A percentile compares a stretch with the other conserved stretches of the same genome.
phyloP scores from a whole-genome alignment of 1,139 yeast species.

The Sugiyamaella sp. region DNA sequence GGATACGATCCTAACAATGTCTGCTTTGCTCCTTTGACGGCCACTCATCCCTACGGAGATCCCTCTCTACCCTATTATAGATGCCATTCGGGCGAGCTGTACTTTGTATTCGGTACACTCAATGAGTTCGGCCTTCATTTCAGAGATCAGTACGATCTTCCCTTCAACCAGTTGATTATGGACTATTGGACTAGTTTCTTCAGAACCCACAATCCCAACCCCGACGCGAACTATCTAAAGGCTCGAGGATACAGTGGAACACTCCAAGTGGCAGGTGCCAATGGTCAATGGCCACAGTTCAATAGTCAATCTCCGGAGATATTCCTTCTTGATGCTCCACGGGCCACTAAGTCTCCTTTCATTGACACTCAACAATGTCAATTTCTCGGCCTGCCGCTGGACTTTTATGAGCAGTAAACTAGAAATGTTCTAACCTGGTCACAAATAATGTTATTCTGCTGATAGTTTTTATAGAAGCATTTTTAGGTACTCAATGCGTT shows the following conservation, averaged over 20 bases:
- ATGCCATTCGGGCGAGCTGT: slow-evolving; percentile 12
- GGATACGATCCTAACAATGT: slow-evolving; percentile 16
- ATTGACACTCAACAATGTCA: slow-evolving; percentile 7
- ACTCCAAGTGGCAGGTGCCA: background rate
- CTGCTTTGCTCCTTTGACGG: slow-evolving; percentile 11
- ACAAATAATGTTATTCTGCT: no score
- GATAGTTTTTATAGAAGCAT: no score
- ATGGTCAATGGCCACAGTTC: slow-evolving; percentile 8
- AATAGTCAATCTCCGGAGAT: background rate
- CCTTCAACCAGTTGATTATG: slow-evolving; percentile 8
- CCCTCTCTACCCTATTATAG: slow-evolving; percentile 11
- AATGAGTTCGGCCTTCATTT: slow-evolving; percentile 10
- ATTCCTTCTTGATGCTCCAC: slow-evolving; percentile 9
- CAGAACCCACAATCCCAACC: slow-evolving; percentile 10
- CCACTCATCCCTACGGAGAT: slow-evolving; percentile 12
- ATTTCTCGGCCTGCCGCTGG: slow-evolving; percentile 2
- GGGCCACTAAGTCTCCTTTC: slow-evolving; percentile 1
- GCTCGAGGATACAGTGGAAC: slow-evolving; percentile 13
- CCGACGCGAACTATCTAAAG: background rate
- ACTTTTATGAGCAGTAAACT: slow-evolving; percentile 7
- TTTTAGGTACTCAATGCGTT: background rate
- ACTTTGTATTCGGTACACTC: slow-evolving; percentile 12
- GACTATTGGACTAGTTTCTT: slow-evolving; percentile 15
- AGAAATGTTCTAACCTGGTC: no score
- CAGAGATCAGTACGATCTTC: slow-evolving; percentile 13